Evolutionary conservation across 306 rosid species (phyloP).

Genomic region (Abrus precatorius): DNA sequence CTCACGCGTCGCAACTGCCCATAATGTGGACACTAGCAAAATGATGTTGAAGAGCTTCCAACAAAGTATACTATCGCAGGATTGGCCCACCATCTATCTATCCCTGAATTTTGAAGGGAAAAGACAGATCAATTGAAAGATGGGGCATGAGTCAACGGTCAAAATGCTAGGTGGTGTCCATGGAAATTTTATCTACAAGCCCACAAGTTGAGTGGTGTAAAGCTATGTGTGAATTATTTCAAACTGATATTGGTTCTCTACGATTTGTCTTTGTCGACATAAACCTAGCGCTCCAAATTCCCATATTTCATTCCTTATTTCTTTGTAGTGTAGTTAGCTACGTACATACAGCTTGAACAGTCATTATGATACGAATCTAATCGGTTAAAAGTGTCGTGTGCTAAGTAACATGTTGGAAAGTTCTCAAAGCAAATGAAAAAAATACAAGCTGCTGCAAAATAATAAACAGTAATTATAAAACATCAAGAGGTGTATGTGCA

Average conservation of each 20-base stretch:
- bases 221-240: constrained; percentile 4
- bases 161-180: constrained; percentile 41
- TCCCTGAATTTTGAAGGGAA: constrained; percentile 25
- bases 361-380: constrained; percentile 1
- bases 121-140: constrained; percentile 18
- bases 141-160: constrained; percentile 39
- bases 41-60: constrained; percentile 49
- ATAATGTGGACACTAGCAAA: constrained; percentile 48
- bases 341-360: neutral
- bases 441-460: neutral
- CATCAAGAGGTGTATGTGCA: neutral
- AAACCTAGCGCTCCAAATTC: constrained; percentile 6
- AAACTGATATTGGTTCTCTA: constrained; percentile 22
- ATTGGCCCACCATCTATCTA: constrained; percentile 30
- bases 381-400: constrained; percentile 45
- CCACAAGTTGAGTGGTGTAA: constrained; percentile 34
- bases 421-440: constrained; percentile 28
- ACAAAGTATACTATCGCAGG: constrained; percentile 6
- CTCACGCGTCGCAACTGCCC: constrained; percentile 37
- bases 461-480: too few species aligned
- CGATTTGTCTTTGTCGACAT: constrained; percentile 41
- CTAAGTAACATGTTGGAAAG: constrained; percentile 34
- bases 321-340: neutral
- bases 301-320: neutral
- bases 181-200: constrained; percentile 38